A percentile compares a stretch with the other conserved stretches of the same genome.
Evolutionary conservation across 306 rosid species (phyloP).

Genomic region (Biancaea sappan): DNA sequence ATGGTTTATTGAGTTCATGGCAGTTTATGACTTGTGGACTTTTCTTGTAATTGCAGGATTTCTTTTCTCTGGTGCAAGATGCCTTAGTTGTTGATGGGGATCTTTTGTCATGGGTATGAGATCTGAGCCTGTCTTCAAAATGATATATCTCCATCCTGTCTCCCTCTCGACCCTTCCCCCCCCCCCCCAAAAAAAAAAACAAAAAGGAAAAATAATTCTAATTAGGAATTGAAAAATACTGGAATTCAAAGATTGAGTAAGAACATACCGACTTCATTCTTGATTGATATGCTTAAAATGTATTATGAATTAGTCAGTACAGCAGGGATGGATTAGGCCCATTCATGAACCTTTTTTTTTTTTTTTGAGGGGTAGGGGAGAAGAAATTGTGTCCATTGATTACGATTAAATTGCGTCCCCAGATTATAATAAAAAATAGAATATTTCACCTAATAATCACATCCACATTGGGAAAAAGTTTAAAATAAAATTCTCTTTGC

Average conservation of each 20-base stretch:
- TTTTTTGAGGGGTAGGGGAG: too few species aligned
- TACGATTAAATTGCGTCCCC: too few species aligned
- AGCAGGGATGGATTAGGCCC: background rate
- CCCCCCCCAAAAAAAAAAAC: too few species aligned
- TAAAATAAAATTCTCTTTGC: background rate
- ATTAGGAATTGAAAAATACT: background rate
- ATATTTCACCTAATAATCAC: background rate
- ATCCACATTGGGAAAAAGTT: background rate
- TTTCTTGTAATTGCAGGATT: constrained; percentile 62
- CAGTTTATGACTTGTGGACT: constrained; percentile 17
- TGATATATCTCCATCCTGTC: constrained; percentile 1
- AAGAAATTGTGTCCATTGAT: background rate
- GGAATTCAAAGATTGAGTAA: background rate
- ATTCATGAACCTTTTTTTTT: background rate
- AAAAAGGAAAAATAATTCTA: background rate
- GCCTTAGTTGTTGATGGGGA: constrained; percentile 81
- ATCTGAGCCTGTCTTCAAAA: constrained; percentile 21
- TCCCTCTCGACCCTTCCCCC: too few species aligned
- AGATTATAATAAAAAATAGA: too few species aligned
- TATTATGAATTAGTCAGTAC: background rate
- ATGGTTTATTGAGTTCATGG: constrained; percentile 1
- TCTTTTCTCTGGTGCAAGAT: constrained; percentile 66
- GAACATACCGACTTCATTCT: background rate
- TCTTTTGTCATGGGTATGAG: constrained; percentile 82
- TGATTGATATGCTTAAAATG: background rate